These are phyloP conservation scores for Aspergillus flavus DNA, from an alignment of 2,329 filamentous ascomycete genomes.

Conservation along the genomic window DNA sequence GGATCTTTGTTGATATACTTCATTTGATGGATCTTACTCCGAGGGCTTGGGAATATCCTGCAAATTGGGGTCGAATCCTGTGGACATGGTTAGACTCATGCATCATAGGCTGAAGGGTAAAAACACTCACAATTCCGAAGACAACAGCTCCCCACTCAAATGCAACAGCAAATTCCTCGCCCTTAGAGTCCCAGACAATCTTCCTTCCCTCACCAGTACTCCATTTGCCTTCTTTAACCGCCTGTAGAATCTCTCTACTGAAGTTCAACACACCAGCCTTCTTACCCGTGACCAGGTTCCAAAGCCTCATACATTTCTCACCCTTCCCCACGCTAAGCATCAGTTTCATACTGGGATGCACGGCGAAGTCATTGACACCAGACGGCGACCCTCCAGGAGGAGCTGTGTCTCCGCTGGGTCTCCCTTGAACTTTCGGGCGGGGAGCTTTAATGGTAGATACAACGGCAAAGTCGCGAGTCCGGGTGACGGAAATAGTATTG, in stretches of 20 bases:
- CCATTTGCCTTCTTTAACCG: constrained; percentile 75
- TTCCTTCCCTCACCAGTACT: constrained; percentile 79
- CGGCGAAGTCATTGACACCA: constrained; percentile 93
- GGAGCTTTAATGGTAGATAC: constrained; percentile 88
- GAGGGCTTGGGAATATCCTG: constrained; percentile 66
- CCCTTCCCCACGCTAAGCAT: constrained; percentile 92
- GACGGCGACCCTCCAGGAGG: constrained; percentile 76
- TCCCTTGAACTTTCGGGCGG: constrained; percentile 74
- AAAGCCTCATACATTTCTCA: constrained; percentile 88
- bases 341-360: constrained; percentile 94
- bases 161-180: constrained; percentile 82
- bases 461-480: constrained; percentile 85
- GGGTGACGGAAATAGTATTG: constrained; percentile 83
- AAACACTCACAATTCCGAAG: constrained; percentile 69
- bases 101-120: not conserved
- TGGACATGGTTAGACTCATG: constrained; percentile 19
- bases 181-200: constrained; percentile 76
- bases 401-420: constrained; percentile 88
- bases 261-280: constrained; percentile 94
- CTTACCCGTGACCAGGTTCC: constrained; percentile 96
- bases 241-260: constrained; percentile 68
- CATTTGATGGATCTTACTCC: constrained; percentile 82
- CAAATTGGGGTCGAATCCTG: constrained; percentile 78
- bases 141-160: constrained; percentile 85
- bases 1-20: constrained; percentile 61